A percentile compares a stretch with the other conserved stretches of the same genome.
Conservation (phyloP, 306 rosid species). For the Malus domestica region ASM211411v1 NC_041804.1:11809501-11810000, state of each 20-base stretch:
- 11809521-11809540: no score
- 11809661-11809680: background rate
- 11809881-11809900: background rate
- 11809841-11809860: no score
- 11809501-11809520: no score
- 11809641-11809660: background rate
- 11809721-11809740: no score
- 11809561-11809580: background rate
- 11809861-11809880: conserved; percentile 2
- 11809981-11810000: conserved; percentile 31
- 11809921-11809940: background rate
- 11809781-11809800: conserved; percentile 18
- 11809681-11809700: background rate
- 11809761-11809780: no score
- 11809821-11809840: no score
- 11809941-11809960: conserved; percentile 24
- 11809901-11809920: conserved; percentile 18
- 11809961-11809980: conserved; percentile 22
- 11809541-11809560: no score
- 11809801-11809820: no score
- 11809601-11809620: background rate
- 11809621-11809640: background rate
- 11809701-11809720: no score
- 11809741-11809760: no score
- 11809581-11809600: background rate